These are phyloP conservation scores for Sideroxylon spinosum DNA, from an alignment of 179 eudicot genomes.

Conservation along the genomic window DNA sequence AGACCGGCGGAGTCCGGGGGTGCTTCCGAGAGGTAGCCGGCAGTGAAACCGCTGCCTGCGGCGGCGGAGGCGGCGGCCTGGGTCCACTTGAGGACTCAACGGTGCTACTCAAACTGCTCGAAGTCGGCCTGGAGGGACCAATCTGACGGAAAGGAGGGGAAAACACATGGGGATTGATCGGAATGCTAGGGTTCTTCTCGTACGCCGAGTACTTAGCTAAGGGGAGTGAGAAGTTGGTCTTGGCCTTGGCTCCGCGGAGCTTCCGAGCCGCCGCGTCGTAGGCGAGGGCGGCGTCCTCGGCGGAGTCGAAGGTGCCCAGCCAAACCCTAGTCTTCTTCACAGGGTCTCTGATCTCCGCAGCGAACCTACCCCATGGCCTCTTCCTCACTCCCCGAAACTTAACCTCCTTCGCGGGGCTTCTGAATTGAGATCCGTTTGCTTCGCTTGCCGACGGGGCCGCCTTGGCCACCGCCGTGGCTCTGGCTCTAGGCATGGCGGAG, in stretches of 20 bases:
- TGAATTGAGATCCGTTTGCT: slow-evolving; percentile 36
- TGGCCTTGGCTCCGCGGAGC: slow-evolving; percentile 67
- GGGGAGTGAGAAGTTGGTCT: slow-evolving; percentile 53
- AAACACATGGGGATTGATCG: slow-evolving; percentile 17
- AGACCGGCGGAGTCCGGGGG: slow-evolving; percentile 34
- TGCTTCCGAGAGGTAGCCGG: slow-evolving; percentile 10
- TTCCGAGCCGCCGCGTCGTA: slow-evolving; percentile 61
- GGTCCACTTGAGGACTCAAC: slow-evolving; percentile 69
- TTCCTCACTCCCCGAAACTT: slow-evolving; percentile 57
- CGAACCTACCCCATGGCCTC: slow-evolving; percentile 75
- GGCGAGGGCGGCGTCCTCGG: slow-evolving; percentile 72
- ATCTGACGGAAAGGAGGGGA: slow-evolving; percentile 21
- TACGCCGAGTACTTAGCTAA: slow-evolving; percentile 5
- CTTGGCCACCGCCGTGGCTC: slow-evolving; percentile 30
- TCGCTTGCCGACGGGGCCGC: slow-evolving; percentile 17
- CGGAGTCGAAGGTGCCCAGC: slow-evolving; percentile 76
- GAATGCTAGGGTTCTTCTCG: slow-evolving; percentile 16
- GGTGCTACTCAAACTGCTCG: slow-evolving; percentile 70
- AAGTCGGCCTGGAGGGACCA: slow-evolving; percentile 46
- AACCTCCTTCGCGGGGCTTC: slow-evolving; percentile 19
- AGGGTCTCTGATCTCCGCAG: slow-evolving; percentile 82
- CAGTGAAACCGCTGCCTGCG: slow-evolving; percentile 5
- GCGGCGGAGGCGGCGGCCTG: slow-evolving; percentile 30
- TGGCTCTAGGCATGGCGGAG: slow-evolving; percentile 39
- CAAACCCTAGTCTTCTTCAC: slow-evolving; percentile 75